Evolutionary conservation across 768 basidiomycete genomes (phyloP).

Genomic region (Panellus pusillus): DNA sequence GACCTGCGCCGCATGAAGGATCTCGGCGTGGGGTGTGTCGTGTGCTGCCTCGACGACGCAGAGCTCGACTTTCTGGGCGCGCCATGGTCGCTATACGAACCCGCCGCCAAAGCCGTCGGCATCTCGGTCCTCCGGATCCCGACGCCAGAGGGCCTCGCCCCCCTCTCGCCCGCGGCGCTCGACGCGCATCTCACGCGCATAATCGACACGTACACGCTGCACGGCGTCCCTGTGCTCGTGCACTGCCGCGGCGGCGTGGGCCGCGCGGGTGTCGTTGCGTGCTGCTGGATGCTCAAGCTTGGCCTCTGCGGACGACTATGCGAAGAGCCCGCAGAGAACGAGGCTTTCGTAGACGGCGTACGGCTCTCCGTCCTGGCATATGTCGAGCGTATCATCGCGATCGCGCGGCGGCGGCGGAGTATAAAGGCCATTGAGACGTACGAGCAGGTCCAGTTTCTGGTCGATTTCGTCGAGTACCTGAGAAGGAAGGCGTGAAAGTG

Average conservation of each 20-base stretch:
- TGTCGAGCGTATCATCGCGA: slow-evolving; percentile 62
- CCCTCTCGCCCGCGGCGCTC: slow-evolving; percentile 53
- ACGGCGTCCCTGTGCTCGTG: slow-evolving; percentile 69
- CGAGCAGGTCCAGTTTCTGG: slow-evolving; percentile 86
- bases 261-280: slow-evolving; percentile 87
- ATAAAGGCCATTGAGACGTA: slow-evolving; percentile 92
- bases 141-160: slow-evolving; percentile 87
- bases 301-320: slow-evolving; percentile 80
- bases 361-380: slow-evolving; percentile 12
- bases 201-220: slow-evolving; percentile 70
- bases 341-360: slow-evolving; percentile 2
- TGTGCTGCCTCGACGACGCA: slow-evolving; percentile 85
- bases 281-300: slow-evolving; percentile 90
- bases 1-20: slow-evolving; percentile 77
- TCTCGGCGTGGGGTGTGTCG: slow-evolving; percentile 74
- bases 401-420: slow-evolving; percentile 76
- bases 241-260: slow-evolving; percentile 96
- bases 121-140: slow-evolving; percentile 85
- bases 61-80: slow-evolving; percentile 87
- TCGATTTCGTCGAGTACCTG: slow-evolving; percentile 72
- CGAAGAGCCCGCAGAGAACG: slow-evolving; percentile 5
- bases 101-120: slow-evolving; percentile 58
- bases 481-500: slow-evolving; percentile 16
- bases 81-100: slow-evolving; percentile 77
- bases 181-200: slow-evolving; percentile 67